Evolutionary conservation across 139 green algal genomes (phyloP).

Genomic region (Edaphochlamys debaryana): DNA sequence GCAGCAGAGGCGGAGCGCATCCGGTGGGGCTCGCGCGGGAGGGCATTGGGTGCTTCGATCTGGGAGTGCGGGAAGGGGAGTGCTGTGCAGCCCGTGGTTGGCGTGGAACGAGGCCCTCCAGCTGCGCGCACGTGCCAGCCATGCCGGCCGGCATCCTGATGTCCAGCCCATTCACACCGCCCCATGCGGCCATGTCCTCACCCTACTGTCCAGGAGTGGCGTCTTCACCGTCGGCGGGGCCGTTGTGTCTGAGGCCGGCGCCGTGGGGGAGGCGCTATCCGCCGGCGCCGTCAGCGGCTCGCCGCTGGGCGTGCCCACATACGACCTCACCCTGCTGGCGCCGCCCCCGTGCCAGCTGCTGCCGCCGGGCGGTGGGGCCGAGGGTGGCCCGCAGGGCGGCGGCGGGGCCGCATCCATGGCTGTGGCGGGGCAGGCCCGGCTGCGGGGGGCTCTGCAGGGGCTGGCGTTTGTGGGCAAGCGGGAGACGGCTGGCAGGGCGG

Average conservation of each 20-base stretch:
- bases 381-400: too few species aligned
- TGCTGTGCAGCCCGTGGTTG: too few species aligned
- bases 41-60: too few species aligned
- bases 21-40: too few species aligned
- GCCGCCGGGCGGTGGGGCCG: background rate
- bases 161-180: too few species aligned
- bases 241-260: background rate
- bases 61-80: too few species aligned
- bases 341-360: background rate
- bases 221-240: slow-evolving; percentile 16
- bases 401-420: too few species aligned
- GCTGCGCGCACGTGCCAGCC: too few species aligned
- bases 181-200: too few species aligned
- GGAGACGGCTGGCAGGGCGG: slow-evolving; percentile 35
- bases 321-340: slow-evolving; percentile 16
- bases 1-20: slow-evolving; percentile 21
- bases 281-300: background rate
- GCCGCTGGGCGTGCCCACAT: background rate
- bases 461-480: slow-evolving; percentile 52
- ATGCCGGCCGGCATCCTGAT: too few species aligned
- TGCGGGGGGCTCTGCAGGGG: slow-evolving; percentile 47
- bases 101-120: too few species aligned
- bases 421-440: slow-evolving; percentile 37
- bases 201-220: background rate
- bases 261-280: background rate